Evolutionary conservation across 768 basidiomycete genomes (phyloP).

Genomic region (Kwoniella sp.): DNA sequence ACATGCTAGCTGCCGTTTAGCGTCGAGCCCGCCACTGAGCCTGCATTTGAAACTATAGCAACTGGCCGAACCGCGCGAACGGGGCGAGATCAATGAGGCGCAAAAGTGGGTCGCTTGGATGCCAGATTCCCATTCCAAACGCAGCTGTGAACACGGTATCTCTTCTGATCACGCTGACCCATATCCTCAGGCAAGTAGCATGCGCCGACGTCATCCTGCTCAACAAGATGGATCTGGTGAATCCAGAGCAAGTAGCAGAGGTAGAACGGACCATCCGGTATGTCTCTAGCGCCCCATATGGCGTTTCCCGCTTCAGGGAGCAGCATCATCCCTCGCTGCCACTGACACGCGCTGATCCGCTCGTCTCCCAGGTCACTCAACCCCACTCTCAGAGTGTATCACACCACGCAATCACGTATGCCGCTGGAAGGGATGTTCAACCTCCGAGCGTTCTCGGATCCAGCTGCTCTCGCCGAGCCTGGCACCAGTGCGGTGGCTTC

Average conservation of each 20-base stretch:
- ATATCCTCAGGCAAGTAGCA: constrained; percentile 73
- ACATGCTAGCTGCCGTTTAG: not conserved
- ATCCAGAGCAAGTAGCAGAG: constrained; percentile 52
- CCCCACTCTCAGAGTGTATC: constrained; percentile 68
- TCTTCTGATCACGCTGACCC: not conserved
- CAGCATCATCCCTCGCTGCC: not conserved
- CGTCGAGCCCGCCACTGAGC: not conserved
- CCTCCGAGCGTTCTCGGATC: constrained; percentile 68
- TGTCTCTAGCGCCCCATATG: constrained; percentile 1
- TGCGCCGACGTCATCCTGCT: constrained; percentile 84
- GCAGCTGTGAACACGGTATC: not conserved
- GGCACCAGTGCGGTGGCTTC: too few relatives aligned
- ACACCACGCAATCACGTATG: constrained; percentile 67
- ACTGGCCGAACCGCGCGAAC: constrained; percentile 72
- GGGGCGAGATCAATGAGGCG: constrained; percentile 63
- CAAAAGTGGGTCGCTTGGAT: constrained; percentile 32
- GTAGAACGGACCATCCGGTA: constrained; percentile 60
- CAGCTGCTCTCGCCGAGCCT: constrained; percentile 40
- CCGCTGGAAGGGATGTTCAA: constrained; percentile 72
- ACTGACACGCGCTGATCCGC: not conserved
- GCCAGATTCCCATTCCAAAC: too few relatives aligned
- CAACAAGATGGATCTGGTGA: constrained; percentile 81
- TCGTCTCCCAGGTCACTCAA: constrained; percentile 59
- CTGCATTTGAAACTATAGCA: constrained; percentile 63
- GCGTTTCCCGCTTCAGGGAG: not conserved